These are phyloP conservation scores for Xylaria sp. DNA, from an alignment of 2,329 filamentous ascomycete genomes.

Conservation along the genomic window DNA sequence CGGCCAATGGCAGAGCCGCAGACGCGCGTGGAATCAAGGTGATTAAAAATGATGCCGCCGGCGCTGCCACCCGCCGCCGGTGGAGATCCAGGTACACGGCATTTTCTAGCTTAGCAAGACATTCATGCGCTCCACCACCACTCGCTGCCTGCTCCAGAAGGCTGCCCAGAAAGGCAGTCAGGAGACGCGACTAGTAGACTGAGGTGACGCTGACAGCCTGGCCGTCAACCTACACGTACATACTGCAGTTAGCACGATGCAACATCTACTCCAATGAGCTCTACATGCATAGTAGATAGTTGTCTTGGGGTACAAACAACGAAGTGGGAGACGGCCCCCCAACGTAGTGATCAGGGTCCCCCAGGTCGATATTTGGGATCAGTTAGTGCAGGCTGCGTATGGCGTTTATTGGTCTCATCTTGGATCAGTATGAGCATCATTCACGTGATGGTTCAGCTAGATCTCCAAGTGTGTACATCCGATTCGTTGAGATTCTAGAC, in stretches of 20 bases:
- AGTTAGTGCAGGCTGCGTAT: background rate
- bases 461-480: background rate
- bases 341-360: no score
- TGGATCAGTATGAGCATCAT: conserved; percentile 28
- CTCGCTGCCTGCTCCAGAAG: no score
- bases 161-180: background rate
- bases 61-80: background rate
- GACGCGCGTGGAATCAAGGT: no score
- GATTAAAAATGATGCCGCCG: background rate
- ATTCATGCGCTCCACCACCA: no score
- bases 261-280: background rate
- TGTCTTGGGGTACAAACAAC: background rate
- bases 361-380: background rate
- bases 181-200: background rate
- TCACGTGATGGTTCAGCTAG: conserved; percentile 15
- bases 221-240: background rate
- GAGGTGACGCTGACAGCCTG: background rate
- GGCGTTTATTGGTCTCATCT: background rate
- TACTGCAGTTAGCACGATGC: background rate
- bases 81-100: no score
- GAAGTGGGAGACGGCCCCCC: no score
- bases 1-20: no score
- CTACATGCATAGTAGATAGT: background rate
- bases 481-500: no score
- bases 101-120: no score